Percentiles rank a stretch among this genome's conserved stretches.
These are phyloP conservation scores for Trapa bicornis DNA, from an alignment of 345 rosid genomes.

Conservation along the genomic window DNA sequence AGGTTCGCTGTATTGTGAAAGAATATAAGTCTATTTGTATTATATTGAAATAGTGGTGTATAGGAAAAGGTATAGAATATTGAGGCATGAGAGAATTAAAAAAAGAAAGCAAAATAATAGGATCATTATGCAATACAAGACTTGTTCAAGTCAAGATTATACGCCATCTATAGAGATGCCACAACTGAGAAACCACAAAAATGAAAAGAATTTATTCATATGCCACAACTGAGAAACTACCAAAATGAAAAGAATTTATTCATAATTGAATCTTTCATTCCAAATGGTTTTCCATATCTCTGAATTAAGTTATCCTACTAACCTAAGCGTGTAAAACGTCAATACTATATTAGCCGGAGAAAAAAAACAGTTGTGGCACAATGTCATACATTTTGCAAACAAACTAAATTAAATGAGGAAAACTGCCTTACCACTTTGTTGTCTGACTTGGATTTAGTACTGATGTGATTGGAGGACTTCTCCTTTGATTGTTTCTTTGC, in stretches of 20 bases:
- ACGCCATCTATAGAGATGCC: too few species aligned
- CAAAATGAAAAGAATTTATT: neutral
- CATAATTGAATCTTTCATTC: neutral
- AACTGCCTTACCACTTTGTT: conserved; percentile 18
- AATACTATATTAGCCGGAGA: too few species aligned
- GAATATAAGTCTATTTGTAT: neutral
- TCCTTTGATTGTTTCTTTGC: conserved; percentile 39
- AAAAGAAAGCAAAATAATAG: too few species aligned
- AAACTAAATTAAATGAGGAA: neutral
- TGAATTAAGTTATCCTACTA: neutral
- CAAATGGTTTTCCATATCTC: neutral
- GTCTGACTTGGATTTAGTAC: conserved; percentile 42
- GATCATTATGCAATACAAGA: too few species aligned
- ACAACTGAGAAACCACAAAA: neutral
- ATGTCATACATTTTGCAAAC: too few species aligned
- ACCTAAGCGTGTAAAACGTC: neutral
- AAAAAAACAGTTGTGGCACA: neutral
- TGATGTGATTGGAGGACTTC: conserved; percentile 41
- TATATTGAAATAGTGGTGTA: neutral
- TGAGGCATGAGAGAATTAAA: too few species aligned
- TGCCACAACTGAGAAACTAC: neutral
- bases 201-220: neutral
- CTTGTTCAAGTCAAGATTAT: too few species aligned
- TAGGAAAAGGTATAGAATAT: too few species aligned
- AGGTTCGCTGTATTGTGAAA: conserved; percentile 17